A percentile compares a stretch with the other conserved stretches of the same genome.
Evolutionary conservation across 345 rosid species (phyloP).

Genomic region (thale cress (Arabidopsis thaliana)): DNA sequence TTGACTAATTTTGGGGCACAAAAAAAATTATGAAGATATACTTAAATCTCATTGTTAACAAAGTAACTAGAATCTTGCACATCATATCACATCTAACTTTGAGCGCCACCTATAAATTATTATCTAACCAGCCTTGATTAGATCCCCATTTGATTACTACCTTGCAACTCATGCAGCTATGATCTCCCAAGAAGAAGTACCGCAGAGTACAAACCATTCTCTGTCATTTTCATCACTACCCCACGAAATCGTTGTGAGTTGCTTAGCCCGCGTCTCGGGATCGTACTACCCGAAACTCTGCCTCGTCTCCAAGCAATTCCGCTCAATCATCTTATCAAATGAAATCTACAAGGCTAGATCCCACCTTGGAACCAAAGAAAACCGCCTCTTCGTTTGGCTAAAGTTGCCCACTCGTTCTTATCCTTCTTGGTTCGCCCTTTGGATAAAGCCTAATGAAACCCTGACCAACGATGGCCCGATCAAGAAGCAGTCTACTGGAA

Average conservation of each 20-base stretch:
- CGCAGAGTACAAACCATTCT: background rate
- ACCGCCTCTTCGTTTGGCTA: background rate
- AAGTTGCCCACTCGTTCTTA: background rate
- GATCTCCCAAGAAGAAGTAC: background rate
- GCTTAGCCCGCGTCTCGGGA: background rate
- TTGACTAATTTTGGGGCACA: background rate
- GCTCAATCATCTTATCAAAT: background rate
- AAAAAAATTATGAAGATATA: background rate
- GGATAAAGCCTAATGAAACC: background rate
- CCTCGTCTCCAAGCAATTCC: conserved; percentile 1
- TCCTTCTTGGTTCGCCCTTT: background rate
- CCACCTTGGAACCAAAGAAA: background rate
- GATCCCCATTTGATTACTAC: background rate
- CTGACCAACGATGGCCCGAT: background rate
- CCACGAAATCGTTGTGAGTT: background rate
- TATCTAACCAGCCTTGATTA: background rate
- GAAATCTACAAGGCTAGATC: background rate
- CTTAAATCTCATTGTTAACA: background rate
- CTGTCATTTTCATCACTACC: background rate
- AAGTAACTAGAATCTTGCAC: no score
- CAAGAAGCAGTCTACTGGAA: background rate
- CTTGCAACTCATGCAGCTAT: background rate
- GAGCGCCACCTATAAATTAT: background rate
- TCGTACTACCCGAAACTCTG: background rate
- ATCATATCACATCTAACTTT: no score